Base-by-base conservation (phyloP, 768 basidiomycete genomes). In the Suillus ampliporus region DNA sequence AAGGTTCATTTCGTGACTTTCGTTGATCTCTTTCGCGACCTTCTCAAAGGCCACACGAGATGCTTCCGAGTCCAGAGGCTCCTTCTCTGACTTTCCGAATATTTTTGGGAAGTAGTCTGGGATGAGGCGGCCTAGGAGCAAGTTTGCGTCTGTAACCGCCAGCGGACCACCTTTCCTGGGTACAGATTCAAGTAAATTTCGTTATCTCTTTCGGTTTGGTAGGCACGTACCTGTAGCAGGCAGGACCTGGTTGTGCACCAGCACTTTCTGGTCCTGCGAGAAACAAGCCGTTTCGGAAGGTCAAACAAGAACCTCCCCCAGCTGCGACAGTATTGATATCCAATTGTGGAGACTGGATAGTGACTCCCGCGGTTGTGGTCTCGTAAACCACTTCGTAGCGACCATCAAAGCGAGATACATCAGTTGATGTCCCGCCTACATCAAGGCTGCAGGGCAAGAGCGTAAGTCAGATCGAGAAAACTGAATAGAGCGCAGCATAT, bases 311-410 rank as follows among this genome's bases (percentile, higher is more conserved):
- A 0, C 96, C 97, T 48, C 96, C 96, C 3, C 97, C 96, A 1
- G 97, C 96, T 8, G 96, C 96, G 53, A 97, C 95, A 6, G 94
- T 95, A 73, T 97, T 97, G 75, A 98, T 96, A 69, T 97, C 95
- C 19, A 98, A 84, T 68, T 97, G 95, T 0, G 95, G 94, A 1
- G 90, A 91, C 71, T 96, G 94, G 57, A 98, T 93, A 0, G 91
- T 91, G 21, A 97, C 90, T 1, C 95, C 94, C 0, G 96, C 96
- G 0, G 96, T 98, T 0, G 95, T 97, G 0, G 96, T 95, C 74
- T 98, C 96, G 70, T 95, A 97, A 3, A 97, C 94, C 19, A 94
- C 84, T 73, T 98, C 95, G 71, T 95, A 95, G 37, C 90, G 83
- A 0, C 95, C 97, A 19, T 91, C 91, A 72, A 90, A 98, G 38